phyloP scores from a whole-genome alignment of 2,329 filamentous ascomycete species.

The Emmonsiellopsis sp. region DNA sequence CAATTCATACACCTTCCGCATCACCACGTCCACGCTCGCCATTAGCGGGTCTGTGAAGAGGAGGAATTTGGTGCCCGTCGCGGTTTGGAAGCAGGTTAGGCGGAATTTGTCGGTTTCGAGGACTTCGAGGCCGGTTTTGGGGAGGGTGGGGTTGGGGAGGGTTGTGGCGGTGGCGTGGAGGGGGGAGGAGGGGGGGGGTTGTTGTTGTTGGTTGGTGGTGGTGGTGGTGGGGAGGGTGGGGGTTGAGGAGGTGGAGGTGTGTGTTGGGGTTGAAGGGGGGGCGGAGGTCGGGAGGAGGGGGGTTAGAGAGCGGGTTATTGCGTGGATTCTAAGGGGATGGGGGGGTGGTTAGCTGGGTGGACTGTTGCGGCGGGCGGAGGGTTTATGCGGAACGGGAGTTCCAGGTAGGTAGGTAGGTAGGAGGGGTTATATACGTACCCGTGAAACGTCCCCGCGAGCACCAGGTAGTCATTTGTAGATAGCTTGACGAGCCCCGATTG shows the following conservation, averaged over 20 bases:
- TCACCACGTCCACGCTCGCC: slow-evolving; percentile 64
- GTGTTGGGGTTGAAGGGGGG: slow-evolving; percentile 16
- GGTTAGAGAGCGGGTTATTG: slow-evolving; percentile 50
- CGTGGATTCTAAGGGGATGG: slow-evolving; percentile 48
- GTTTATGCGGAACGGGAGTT: neutral
- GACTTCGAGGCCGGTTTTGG: slow-evolving; percentile 67
- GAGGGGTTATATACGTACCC: slow-evolving; percentile 48
- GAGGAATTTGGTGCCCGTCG: slow-evolving; percentile 91
- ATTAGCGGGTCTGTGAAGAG: slow-evolving; percentile 88
- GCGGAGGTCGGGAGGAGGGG: slow-evolving; percentile 28
- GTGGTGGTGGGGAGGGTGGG: slow-evolving; percentile 18
- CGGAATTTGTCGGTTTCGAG: slow-evolving; percentile 92
- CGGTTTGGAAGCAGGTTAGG: slow-evolving; percentile 88
- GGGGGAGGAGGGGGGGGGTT: slow-evolving; percentile 18
- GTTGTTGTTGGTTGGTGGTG: too few species aligned
- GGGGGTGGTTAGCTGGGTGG: neutral
- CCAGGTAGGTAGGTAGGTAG: neutral
- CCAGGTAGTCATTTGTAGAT: slow-evolving; percentile 90
- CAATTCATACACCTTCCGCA: slow-evolving; percentile 81
- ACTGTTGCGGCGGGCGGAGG: neutral
- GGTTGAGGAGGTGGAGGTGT: slow-evolving; percentile 22
- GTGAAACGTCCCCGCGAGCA: slow-evolving; percentile 94
- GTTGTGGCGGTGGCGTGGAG: slow-evolving; percentile 15
- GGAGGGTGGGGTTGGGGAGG: slow-evolving; percentile 23
- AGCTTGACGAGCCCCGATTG: slow-evolving; percentile 79